Conservation (phyloP, 2,329 filamentous ascomycete genomes). For the Fusarium albidum region DNA sequence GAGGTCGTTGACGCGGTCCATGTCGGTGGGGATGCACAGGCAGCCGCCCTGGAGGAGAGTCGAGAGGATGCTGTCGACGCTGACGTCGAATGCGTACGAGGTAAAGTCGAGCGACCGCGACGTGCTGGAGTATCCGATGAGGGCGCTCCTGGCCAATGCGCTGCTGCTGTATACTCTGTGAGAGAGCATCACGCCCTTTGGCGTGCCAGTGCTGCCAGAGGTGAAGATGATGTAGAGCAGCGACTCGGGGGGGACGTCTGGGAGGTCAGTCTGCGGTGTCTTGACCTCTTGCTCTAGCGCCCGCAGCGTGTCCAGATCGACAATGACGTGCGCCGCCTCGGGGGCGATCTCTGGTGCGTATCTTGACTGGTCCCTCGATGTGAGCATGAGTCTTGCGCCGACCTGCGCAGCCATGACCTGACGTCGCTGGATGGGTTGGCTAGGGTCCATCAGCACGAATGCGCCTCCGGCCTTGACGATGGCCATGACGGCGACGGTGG, state of each 20-base stretch:
- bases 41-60: constrained; percentile 60
- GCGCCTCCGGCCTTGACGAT: constrained; percentile 46
- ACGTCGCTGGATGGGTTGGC: constrained; percentile 35
- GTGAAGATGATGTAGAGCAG: constrained; percentile 69
- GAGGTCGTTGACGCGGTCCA: constrained; percentile 60
- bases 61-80: constrained; percentile 62
- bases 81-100: constrained; percentile 63
- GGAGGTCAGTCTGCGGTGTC: constrained; percentile 37
- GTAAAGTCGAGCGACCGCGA: constrained; percentile 56
- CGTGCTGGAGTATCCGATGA: constrained; percentile 50
- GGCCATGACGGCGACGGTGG: constrained; percentile 41
- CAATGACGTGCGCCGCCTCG: constrained; percentile 25
- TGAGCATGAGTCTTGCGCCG: constrained; percentile 29
- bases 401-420: constrained; percentile 36
- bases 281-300: constrained; percentile 24
- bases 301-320: constrained; percentile 22
- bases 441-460: constrained; percentile 44
- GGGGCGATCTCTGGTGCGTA: constrained; percentile 32
- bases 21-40: constrained; percentile 63
- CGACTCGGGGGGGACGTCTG: constrained; percentile 51
- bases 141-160: constrained; percentile 34
- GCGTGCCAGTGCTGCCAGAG: constrained; percentile 69
- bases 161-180: constrained; percentile 58
- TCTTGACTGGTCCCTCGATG: constrained; percentile 26
- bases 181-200: constrained; percentile 67